A percentile compares a stretch with the other conserved stretches of the same genome.
phyloP scores from a whole-genome alignment of 352 stramenopile species.

The Phytophthora lateralis region DNA sequence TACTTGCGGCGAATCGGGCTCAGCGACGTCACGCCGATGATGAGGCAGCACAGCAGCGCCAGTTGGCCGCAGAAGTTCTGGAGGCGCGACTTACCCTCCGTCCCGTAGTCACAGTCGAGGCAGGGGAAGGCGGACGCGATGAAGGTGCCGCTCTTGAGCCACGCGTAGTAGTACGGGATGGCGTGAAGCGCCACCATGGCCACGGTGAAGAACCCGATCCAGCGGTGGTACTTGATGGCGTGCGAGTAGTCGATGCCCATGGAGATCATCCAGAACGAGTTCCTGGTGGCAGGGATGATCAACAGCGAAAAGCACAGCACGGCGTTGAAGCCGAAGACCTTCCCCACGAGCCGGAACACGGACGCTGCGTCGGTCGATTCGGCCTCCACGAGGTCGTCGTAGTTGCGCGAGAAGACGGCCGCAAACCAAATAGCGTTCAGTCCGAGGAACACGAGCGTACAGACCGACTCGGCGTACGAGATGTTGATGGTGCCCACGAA shows the following conservation, averaged over 20 bases:
- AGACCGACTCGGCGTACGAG: conserved; percentile 80
- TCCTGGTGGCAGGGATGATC: conserved; percentile 65
- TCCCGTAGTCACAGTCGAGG: conserved; percentile 71
- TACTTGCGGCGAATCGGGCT: conserved; percentile 67
- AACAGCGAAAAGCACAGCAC: conserved; percentile 70
- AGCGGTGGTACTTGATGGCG: conserved; percentile 89
- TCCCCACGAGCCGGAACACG: conserved; percentile 59
- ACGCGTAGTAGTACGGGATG: conserved; percentile 76
- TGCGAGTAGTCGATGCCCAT: conserved; percentile 89
- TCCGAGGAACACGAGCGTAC: conserved; percentile 70
- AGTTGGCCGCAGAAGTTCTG: conserved; percentile 82
- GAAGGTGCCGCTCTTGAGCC: conserved; percentile 62
- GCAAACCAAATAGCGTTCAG: conserved; percentile 85
- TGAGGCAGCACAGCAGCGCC: conserved; percentile 66
- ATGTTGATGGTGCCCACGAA: conserved; percentile 71
- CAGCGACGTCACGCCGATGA: conserved; percentile 82
- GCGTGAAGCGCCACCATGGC: conserved; percentile 66
- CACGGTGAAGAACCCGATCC: conserved; percentile 80
- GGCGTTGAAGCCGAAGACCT: conserved; percentile 78
- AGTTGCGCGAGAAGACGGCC: conserved; percentile 78
- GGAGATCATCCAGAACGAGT: conserved; percentile 87
- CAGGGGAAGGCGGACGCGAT: conserved; percentile 66
- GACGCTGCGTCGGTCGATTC: conserved; percentile 48
- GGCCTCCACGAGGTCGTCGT: conserved; percentile 49
- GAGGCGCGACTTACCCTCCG: conserved; percentile 62